A percentile compares a stretch with the other conserved stretches of the same genome.
Evolutionary conservation across 495 filamentous ascomycete species (phyloP).

Genomic region (Pyrenopolyporus hunteri): DNA sequence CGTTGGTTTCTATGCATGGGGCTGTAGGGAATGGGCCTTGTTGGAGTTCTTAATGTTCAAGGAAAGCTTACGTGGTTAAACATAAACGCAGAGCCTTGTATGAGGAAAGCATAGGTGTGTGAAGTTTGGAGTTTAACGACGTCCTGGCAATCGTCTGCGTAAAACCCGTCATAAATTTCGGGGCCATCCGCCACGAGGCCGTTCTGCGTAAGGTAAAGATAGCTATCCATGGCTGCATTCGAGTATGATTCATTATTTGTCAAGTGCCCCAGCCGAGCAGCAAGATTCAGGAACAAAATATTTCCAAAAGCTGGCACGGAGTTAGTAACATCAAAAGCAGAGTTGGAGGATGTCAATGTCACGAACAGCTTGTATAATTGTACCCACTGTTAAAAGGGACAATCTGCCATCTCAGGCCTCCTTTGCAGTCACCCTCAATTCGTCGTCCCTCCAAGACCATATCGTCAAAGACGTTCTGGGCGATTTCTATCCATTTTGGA

Average conservation of each 20-base stretch:
- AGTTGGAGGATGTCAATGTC: too few species aligned
- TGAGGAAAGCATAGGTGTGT: constrained; percentile 68
- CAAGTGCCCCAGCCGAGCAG: constrained; percentile 67
- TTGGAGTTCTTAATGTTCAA: too few species aligned
- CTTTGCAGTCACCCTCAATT: constrained; percentile 69
- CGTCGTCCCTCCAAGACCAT: constrained; percentile 57
- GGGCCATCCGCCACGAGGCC: constrained; percentile 65
- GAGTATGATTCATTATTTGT: constrained; percentile 73
- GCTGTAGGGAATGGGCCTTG: neutral
- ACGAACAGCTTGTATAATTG: constrained; percentile 73
- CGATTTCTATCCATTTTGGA: constrained; percentile 70
- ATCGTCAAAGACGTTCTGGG: constrained; percentile 74
- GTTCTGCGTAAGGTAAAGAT: constrained; percentile 63
- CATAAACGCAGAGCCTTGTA: constrained; percentile 72
- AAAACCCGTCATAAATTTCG: constrained; percentile 69
- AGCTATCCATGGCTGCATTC: constrained; percentile 68
- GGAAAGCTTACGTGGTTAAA: constrained; percentile 60
- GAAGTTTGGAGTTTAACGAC: constrained; percentile 65
- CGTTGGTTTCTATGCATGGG: too few species aligned
- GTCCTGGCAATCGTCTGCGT: constrained; percentile 59
- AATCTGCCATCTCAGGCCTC: constrained; percentile 80
- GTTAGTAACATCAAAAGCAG: too few species aligned
- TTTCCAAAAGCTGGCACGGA: constrained; percentile 61
- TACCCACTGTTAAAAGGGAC: constrained; percentile 73
- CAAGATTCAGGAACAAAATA: constrained; percentile 74